Evolutionary conservation across 306 rosid species (phyloP).

Genomic region (Cyamopsis tetragonoloba): DNA sequence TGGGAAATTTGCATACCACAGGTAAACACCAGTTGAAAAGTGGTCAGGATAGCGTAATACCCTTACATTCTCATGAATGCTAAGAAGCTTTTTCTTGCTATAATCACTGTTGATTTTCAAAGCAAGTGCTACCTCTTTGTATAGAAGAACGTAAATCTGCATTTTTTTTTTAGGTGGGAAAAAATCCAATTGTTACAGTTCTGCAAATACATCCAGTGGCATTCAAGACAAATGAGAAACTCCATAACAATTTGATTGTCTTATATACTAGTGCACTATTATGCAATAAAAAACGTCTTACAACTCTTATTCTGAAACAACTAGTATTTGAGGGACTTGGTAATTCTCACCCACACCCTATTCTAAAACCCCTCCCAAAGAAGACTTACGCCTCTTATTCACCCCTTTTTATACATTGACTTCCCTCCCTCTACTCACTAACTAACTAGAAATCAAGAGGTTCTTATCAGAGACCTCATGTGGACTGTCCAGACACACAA

Average conservation of each 20-base stretch:
- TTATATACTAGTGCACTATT: conserved; percentile 24
- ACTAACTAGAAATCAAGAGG: too few relatives aligned
- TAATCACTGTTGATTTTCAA: conserved; percentile 93
- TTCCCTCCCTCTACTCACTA: too few relatives aligned
- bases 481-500: too few relatives aligned
- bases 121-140: conserved; percentile 98
- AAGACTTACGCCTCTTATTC: too few relatives aligned
- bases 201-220: background rate
- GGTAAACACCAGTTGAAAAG: conserved; percentile 92
- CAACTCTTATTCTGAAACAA: conserved; percentile 13
- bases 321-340: too few relatives aligned
- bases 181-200: background rate
- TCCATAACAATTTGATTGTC: conserved; percentile 22
- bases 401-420: too few relatives aligned
- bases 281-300: conserved; percentile 5
- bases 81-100: conserved; percentile 88
- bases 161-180: too few relatives aligned
- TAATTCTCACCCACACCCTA: too few relatives aligned
- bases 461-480: too few relatives aligned
- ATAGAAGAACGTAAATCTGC: conserved; percentile 95
- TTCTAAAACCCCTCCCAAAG: too few relatives aligned
- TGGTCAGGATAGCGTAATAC: conserved; percentile 97
- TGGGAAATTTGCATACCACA: conserved; percentile 64
- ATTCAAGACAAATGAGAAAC: conserved; percentile 18
- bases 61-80: conserved; percentile 97